Base-by-base conservation (phyloP, 306 rosid species). In the Acacia confusa region DNA sequence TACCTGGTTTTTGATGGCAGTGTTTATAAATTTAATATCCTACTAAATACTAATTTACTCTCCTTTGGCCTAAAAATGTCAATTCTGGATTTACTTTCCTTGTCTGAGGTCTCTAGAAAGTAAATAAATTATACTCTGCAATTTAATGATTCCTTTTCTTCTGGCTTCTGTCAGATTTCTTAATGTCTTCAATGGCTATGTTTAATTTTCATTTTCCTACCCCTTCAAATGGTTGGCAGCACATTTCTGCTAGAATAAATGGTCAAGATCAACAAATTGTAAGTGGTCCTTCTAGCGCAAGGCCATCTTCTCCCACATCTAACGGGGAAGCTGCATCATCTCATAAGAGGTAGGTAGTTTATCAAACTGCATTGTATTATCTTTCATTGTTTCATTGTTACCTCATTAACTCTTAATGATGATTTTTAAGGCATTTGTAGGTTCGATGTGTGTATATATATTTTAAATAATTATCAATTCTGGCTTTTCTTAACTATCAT, bases 331-430 rank as follows among this genome's bases (percentile, higher is more conserved):
- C 80, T 68, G 76, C 12, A 15, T 45, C 52, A n/a, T 76, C 91
- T 43, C 80, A 83, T 81, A 82, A 81, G 38, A 91, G 93, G 93
- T 91, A 83, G 77, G 78, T 32, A 34, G 73, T 52, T 36, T 45
- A 48, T 52, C 74, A 53, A 13, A 72, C 13, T 30, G 13, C 25
- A 70, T 69, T 60, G 24, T 63, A 64, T 67, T 32, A 32, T 36
- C 63, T 47, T 4, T 53, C 22, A 55, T 43, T 7, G 20, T 41
- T 79, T 41, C 25, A 20, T 17, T 32, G 12, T n/a, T 45, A 22
- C 48, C 36, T 19, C n/a, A 16, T 47, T 55, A 2, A 63, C n/a
- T 5, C 44, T 53, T 7, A 2, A 27, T 77, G 72, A 80, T 66
- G 72, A 48, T n/a, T 55, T 79, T 52, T 17, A 12, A 14, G 55